Base-by-base conservation (phyloP, 1,139 yeast species). In the Suhomyces kunorum region DNA sequence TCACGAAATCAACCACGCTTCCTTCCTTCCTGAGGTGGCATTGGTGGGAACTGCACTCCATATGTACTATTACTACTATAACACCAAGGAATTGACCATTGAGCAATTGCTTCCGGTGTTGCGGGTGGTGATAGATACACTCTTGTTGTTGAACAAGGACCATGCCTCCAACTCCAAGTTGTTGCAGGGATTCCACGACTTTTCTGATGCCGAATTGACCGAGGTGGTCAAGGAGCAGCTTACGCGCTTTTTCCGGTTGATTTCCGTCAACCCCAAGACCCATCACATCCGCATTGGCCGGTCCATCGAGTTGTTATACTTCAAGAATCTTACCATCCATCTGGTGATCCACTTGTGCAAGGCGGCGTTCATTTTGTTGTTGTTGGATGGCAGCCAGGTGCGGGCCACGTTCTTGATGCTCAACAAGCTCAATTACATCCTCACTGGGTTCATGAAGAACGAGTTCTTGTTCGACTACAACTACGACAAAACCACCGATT, bases 391-490 rank as follows among this genome's bases (percentile, higher is more conserved):
- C 9, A 47, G 53, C 17, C 43, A 53, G 15, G 45, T 51, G 13
- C 16, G 28, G 15, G 36, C 41, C 22, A 42, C 42, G 15, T 54
- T 56, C 35, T 43, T 49, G 25, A 49, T 52, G 23, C 53, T 69
- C 38, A 58, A 58, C 42, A 58, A 61, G 48, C 47, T 67, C 24
- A 60, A 54, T 45, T 62, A 67, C 46, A 63, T 70, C 17, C 54
- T 71, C 35, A 68, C 72, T 1, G 69, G 71, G 2, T 63, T 71
- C 41, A 55, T 71, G 43, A 71, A 71, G 50, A 66, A 63, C 46
- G 78, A 72, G 51, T 72, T 72, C 47, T 62, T 72, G 46, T 70
- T 72, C 48, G 78, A 72, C 45, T 67, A 71, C 53, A 63, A 70
- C 49, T 60, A 59, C 39, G 66, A 68, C 44, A 48, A 51, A 22